These are phyloP conservation scores for Hemisphaericaspora subhashii DNA, from an alignment of 1,139 yeast species.

Conservation along the genomic window DNA sequence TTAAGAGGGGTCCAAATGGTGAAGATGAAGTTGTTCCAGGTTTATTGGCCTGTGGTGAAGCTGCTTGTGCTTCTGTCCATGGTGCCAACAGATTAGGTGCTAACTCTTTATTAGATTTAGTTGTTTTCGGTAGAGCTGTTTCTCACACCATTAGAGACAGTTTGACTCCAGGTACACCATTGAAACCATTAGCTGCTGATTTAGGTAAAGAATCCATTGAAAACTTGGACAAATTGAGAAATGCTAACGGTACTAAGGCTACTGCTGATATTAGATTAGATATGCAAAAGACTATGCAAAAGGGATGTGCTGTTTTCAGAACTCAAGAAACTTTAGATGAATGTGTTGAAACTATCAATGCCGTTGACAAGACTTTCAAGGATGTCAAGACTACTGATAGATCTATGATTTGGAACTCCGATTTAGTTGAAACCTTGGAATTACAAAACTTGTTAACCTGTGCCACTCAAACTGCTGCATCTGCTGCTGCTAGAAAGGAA, in stretches of 20 bases:
- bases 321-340: constrained; percentile 87
- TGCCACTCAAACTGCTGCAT: constrained; percentile 92
- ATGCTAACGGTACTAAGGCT: constrained; percentile 73
- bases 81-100: constrained; percentile 99
- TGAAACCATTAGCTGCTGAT: constrained; percentile 72
- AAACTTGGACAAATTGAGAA: constrained; percentile 85
- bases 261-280: constrained; percentile 87
- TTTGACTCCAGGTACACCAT: constrained; percentile 85
- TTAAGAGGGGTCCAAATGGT: constrained; percentile 81
- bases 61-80: constrained; percentile 98
- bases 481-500: constrained; percentile 95
- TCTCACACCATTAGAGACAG: constrained; percentile 86
- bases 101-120: constrained; percentile 92
- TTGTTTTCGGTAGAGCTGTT: constrained; percentile 97
- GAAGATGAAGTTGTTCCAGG: constrained; percentile 92
- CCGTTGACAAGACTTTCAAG: constrained; percentile 68
- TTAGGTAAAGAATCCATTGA: constrained; percentile 88
- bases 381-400: constrained; percentile 85
- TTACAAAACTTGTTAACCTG: constrained; percentile 94
- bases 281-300: constrained; percentile 97
- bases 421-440: constrained; percentile 92
- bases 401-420: constrained; percentile 98
- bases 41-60: constrained; percentile 96
- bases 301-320: constrained; percentile 95
- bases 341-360: constrained; percentile 79